Conservation (phyloP, 306 rosid genomes). For the Prunus fruticosa region DNA sequence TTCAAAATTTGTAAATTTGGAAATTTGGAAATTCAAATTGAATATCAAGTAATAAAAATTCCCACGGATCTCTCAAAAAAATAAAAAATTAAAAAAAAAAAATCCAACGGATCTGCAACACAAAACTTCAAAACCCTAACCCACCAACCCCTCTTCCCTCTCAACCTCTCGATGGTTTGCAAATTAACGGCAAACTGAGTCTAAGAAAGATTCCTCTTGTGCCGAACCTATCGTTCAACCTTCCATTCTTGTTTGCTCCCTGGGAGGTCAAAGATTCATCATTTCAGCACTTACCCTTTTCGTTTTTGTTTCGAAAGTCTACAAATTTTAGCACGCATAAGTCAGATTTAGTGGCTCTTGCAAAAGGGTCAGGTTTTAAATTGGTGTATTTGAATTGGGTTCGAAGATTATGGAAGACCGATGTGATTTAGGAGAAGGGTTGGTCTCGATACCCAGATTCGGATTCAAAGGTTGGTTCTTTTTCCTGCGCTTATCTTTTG, state of each 20-base stretch:
- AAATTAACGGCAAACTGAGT: too few species aligned
- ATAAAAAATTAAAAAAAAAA: too few species aligned
- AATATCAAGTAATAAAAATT: too few species aligned
- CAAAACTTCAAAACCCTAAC: too few species aligned
- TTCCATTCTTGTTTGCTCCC: neutral
- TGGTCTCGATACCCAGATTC: conserved; percentile 29
- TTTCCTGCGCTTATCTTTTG: neutral
- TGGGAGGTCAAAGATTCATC: neutral
- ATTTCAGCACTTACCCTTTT: neutral
- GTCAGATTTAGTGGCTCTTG: neutral
- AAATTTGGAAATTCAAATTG: too few species aligned
- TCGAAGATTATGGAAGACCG: conserved; percentile 37
- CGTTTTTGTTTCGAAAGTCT: neutral
- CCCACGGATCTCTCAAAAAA: too few species aligned
- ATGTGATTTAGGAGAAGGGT: conserved; percentile 21
- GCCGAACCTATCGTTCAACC: too few species aligned
- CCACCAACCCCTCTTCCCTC: too few species aligned
- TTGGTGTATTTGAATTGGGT: conserved; percentile 11
- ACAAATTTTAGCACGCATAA: neutral
- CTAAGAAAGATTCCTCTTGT: too few species aligned
- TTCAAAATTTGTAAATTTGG: too few species aligned
- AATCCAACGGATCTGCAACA: too few species aligned
- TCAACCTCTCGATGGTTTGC: too few species aligned
- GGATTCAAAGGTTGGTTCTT: conserved; percentile 47
- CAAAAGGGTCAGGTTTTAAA: neutral